Evolutionary conservation across 129 eudicot genomes (phyloP).

Genomic region (Artemisia tridentata): DNA sequence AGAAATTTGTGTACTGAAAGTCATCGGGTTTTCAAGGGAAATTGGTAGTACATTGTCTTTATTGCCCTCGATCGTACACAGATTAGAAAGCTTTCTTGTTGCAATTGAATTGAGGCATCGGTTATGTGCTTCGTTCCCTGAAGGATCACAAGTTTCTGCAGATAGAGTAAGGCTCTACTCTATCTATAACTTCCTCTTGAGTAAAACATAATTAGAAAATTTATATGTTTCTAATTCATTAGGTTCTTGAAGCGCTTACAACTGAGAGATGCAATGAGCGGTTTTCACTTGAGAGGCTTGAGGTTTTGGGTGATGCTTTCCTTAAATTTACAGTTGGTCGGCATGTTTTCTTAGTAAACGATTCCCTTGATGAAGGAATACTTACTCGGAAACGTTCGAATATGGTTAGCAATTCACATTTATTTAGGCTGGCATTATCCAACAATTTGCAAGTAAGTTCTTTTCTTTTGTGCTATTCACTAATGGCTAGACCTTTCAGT

Average conservation of each 20-base stretch:
- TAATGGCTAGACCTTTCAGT: too few species aligned
- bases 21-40: slow-evolving; percentile 83
- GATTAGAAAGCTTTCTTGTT: slow-evolving; percentile 81
- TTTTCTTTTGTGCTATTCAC: neutral
- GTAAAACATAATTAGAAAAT: neutral
- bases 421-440: slow-evolving; percentile 53
- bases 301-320: slow-evolving; percentile 95
- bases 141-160: slow-evolving; percentile 68
- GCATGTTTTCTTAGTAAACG: slow-evolving; percentile 63
- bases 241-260: slow-evolving; percentile 98
- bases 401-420: slow-evolving; percentile 71
- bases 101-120: slow-evolving; percentile 76
- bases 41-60: slow-evolving; percentile 90
- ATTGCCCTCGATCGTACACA: slow-evolving; percentile 91
- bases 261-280: slow-evolving; percentile 84
- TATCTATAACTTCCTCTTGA: neutral
- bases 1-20: slow-evolving; percentile 79
- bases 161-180: slow-evolving; percentile 51
- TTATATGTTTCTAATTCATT: neutral
- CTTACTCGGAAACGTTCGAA: slow-evolving; percentile 86
- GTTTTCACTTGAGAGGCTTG: slow-evolving; percentile 97
- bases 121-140: slow-evolving; percentile 67
- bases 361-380: slow-evolving; percentile 84
- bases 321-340: slow-evolving; percentile 96
- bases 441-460: slow-evolving; percentile 69